These are phyloP conservation scores for Fallopia convolvulus DNA, from an alignment of 148 eudicot species.

Conservation along the genomic window DNA sequence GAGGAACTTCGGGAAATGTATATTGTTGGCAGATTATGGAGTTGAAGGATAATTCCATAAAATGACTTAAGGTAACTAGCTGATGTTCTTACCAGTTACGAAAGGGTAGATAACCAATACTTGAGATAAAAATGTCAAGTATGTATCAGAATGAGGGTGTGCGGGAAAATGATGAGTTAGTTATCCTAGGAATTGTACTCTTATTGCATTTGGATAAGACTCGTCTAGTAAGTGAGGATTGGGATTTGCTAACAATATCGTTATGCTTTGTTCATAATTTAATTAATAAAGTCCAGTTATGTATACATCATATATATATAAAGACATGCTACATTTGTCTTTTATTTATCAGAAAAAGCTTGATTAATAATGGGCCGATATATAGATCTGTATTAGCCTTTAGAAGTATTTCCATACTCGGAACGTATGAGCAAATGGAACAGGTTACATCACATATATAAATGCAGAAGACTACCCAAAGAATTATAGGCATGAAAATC, in stretches of 20 bases:
- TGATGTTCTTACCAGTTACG: not conserved
- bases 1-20: not conserved
- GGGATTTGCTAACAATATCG: not conserved
- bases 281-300: not conserved
- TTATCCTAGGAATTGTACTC: not conserved
- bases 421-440: not conserved
- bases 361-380: not conserved
- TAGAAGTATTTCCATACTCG: not conserved
- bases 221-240: not conserved
- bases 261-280: not conserved
- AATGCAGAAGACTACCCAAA: conserved; percentile 3
- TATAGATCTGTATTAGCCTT: not conserved
- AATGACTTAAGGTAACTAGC: not conserved
- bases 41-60: not conserved
- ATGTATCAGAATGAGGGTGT: not conserved
- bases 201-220: not conserved
- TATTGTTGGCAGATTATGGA: not conserved
- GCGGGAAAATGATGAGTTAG: not conserved
- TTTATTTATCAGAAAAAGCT: not conserved
- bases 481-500: not conserved
- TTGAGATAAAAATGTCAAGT: not conserved
- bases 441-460: not conserved
- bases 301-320: not conserved
- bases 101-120: not conserved
- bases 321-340: not conserved